Evolutionary conservation across 805 yeast species (phyloP), one percentile per base, ranked within the genome.

Genomic region (Brettanomyces naardenensis): DNA sequence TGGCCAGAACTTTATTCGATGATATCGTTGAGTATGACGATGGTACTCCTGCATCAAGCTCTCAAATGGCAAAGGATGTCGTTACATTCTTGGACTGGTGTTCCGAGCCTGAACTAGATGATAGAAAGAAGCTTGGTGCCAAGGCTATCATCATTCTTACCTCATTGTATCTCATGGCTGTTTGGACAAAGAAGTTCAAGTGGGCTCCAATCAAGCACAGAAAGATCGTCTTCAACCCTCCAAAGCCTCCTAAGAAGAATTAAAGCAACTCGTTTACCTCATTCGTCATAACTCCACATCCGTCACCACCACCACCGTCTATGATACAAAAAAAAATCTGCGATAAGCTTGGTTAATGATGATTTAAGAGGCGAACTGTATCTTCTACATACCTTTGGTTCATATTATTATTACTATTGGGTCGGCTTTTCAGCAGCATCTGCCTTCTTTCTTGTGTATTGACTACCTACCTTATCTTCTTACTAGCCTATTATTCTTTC

Each of bases 61-160:
- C 97, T 41, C 98, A 92, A 73, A 89, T 90, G 97, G 98, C 98
- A 52, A 92, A 92, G 75, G 98, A 92, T 66, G 98, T 92, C 41
- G 69, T 87, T 46, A 79, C 87, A 38, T 92, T 92, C 82, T 79
- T 92, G 65, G 84, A 89, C 76, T 92, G 98, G 98, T 87, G 96
- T 48, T 70, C 96, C 42, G 96, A 88, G 71, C 98, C 98, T 45
- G 98, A 92, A 71, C 96, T 84, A 56, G 98, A 92, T 58, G 96
- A 88, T 62, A 84, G 98, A 73, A 92, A 92, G 80, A 86, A 82
- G 71, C 73, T 82, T 65, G 98, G 98, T 70, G 71, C 86, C 64
- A 92, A 92, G 75, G 95, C 96, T 37, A 59, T 92, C 49, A 71
- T 89, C 54, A 73, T 88, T 47, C 61, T 81, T 45, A 78, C 95